These are phyloP conservation scores for Nannochloris sp. DNA, from an alignment of 139 green algal genomes.

Conservation along the genomic window DNA sequence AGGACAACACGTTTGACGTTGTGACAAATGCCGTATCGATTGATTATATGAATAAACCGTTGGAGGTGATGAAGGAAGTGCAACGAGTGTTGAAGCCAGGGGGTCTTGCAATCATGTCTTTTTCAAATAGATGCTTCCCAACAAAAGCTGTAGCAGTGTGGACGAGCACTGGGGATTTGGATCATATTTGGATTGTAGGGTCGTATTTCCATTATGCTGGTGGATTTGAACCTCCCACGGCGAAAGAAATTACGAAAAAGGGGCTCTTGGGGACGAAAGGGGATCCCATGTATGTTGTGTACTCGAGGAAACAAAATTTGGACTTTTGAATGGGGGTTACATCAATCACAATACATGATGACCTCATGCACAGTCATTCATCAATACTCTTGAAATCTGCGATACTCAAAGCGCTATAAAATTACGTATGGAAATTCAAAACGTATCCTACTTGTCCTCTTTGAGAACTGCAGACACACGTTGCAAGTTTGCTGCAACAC, in stretches of 20 bases:
- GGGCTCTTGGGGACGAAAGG: conserved; percentile 17
- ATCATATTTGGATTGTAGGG: conserved; percentile 75
- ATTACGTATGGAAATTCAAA: not conserved
- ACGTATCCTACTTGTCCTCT: not conserved
- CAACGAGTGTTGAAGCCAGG: conserved; percentile 80
- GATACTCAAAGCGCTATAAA: not conserved
- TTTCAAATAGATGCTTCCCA: conserved; percentile 88
- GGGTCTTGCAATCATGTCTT: conserved; percentile 72
- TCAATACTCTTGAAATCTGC: not conserved
- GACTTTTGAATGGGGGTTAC: not conserved
- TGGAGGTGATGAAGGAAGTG: conserved; percentile 82
- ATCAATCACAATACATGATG: no score
- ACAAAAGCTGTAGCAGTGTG: conserved; percentile 61
- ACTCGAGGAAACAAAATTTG: conserved; percentile 13
- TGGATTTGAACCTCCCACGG: conserved; percentile 53
- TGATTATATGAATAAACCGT: conserved; percentile 76
- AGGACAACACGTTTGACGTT: conserved; percentile 67
- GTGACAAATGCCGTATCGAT: conserved; percentile 56
- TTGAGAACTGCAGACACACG: conserved; percentile 13
- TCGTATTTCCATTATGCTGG: conserved; percentile 37
- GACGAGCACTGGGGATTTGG: conserved; percentile 27
- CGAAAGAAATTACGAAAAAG: conserved; percentile 64
- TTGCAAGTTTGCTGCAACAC: conserved; percentile 5
- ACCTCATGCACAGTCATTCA: not conserved
- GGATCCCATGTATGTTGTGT: conserved; percentile 47